These are phyloP conservation scores for Aspergillus candidus DNA, from an alignment of 2,329 filamentous ascomycete genomes.

Conservation along the genomic window DNA sequence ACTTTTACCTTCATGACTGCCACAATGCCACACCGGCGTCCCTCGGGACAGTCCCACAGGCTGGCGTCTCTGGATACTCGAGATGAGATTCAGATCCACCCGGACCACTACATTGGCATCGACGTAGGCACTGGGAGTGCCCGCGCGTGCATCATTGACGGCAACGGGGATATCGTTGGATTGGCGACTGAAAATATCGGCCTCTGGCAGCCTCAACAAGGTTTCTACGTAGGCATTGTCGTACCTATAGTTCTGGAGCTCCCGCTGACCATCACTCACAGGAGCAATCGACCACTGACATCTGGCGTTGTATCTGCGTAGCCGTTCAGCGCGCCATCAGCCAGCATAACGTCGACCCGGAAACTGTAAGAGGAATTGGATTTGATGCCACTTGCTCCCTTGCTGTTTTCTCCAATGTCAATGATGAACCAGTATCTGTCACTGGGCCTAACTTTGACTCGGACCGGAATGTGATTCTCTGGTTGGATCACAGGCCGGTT, in stretches of 20 bases:
- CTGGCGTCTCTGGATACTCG: slow-evolving; percentile 43
- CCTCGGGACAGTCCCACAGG: slow-evolving; percentile 29
- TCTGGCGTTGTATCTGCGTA: slow-evolving; percentile 90
- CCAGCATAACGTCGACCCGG: slow-evolving; percentile 71
- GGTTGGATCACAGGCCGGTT: slow-evolving; percentile 91
- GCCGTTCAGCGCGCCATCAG: slow-evolving; percentile 77
- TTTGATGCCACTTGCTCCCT: slow-evolving; percentile 99
- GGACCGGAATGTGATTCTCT: slow-evolving; percentile 91
- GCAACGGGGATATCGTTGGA: slow-evolving; percentile 75
- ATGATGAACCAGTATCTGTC: slow-evolving; percentile 83
- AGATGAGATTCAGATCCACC: slow-evolving; percentile 52
- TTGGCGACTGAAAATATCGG: slow-evolving; percentile 70
- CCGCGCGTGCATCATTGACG: slow-evolving; percentile 90
- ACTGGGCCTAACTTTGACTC: slow-evolving; percentile 82
- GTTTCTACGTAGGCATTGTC: slow-evolving; percentile 60
- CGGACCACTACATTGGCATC: slow-evolving; percentile 70
- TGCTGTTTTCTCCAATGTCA: slow-evolving; percentile 81
- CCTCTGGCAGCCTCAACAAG: slow-evolving; percentile 70
- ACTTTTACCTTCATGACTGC: slow-evolving; percentile 22
- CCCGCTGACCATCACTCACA: slow-evolving; percentile 22
- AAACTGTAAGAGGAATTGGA: slow-evolving; percentile 78
- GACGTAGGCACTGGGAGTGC: slow-evolving; percentile 96
- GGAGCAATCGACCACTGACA: slow-evolving; percentile 98
- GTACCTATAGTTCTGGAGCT: background rate
- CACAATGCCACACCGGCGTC: slow-evolving; percentile 25